Percentiles rank a stretch among this genome's conserved stretches.
These are phyloP conservation scores for Verticillium nubilum DNA, from an alignment of 2,329 filamentous ascomycete species.

Conservation along the genomic window DNA sequence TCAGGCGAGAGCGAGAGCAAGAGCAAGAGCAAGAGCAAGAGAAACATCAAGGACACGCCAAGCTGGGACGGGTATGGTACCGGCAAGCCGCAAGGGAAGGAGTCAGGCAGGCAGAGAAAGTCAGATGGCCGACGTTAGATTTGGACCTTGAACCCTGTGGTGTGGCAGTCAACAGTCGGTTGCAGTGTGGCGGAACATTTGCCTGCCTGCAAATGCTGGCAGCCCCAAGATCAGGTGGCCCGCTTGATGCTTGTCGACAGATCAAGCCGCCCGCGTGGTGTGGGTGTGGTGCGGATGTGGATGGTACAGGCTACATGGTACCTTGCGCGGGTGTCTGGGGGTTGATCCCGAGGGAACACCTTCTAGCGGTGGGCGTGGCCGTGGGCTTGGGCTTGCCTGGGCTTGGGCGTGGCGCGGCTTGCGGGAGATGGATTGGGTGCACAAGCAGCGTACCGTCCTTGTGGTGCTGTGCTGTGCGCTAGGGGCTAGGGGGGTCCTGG, in stretches of 20 bases:
- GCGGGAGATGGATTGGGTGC: background rate
- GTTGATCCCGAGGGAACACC: background rate
- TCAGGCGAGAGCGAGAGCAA: background rate
- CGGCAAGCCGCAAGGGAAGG: background rate
- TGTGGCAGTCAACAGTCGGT: too few relatives aligned
- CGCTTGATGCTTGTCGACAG: background rate
- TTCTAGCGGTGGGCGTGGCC: background rate
- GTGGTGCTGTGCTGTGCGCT: too few relatives aligned
- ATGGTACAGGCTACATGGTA: background rate
- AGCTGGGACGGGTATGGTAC: background rate
- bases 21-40: conserved; percentile 3
- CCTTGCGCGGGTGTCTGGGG: background rate
- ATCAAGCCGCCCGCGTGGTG: background rate
- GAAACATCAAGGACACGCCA: background rate
- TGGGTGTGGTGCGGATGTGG: background rate
- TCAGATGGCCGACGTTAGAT: too few relatives aligned
- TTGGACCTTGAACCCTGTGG: too few relatives aligned
- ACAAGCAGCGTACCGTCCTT: too few relatives aligned
- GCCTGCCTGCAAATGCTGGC: background rate
- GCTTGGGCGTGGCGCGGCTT: background rate
- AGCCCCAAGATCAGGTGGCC: background rate
- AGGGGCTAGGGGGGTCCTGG: too few relatives aligned
- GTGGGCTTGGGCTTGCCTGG: too few relatives aligned
- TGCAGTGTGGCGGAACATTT: background rate
- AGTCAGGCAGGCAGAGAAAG: too few relatives aligned